These are phyloP conservation scores for Phytopythium boreale DNA, from an alignment of 352 stramenopile genomes.

Conservation along the genomic window DNA sequence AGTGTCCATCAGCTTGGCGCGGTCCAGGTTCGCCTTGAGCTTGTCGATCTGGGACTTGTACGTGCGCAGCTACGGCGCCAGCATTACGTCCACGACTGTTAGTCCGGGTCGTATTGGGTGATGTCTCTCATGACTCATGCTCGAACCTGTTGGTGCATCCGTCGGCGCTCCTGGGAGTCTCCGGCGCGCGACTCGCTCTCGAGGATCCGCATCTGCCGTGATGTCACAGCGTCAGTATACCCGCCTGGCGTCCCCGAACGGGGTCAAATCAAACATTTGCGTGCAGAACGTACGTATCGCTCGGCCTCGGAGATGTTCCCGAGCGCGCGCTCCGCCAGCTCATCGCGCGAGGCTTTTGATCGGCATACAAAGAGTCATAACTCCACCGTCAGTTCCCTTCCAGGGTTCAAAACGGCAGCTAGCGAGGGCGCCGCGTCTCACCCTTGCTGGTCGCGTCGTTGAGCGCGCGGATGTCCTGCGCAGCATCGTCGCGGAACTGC, in stretches of 20 bases:
- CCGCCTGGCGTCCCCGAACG: background rate
- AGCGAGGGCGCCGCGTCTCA: background rate
- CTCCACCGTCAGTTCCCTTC: slow-evolving; percentile 2
- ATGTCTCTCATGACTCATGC: background rate
- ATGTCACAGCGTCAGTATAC: background rate
- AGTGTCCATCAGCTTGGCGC: slow-evolving; percentile 70
- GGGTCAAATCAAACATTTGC: background rate
- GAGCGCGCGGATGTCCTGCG: slow-evolving; percentile 65
- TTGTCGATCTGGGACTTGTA: slow-evolving; percentile 86
- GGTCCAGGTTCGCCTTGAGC: slow-evolving; percentile 80
- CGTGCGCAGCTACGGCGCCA: slow-evolving; percentile 42
- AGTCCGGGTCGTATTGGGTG: background rate
- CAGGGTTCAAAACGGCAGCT: background rate
- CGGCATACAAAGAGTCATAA: background rate
- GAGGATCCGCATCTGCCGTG: slow-evolving; percentile 64
- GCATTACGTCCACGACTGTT: background rate
- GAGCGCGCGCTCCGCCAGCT: slow-evolving; percentile 50
- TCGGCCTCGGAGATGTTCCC: slow-evolving; percentile 75
- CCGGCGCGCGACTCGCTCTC: slow-evolving; percentile 79
- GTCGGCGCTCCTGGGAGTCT: slow-evolving; percentile 71
- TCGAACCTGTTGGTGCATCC: slow-evolving; percentile 77
- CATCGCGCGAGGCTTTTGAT: slow-evolving; percentile 36
- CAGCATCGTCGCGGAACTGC: slow-evolving; percentile 76
- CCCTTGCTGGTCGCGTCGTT: slow-evolving; percentile 33
- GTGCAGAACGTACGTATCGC: slow-evolving; percentile 49